A percentile compares a stretch with the other conserved stretches of the same genome.
Conservation (phyloP, 495 filamentous ascomycete genomes). For the Neurospora sp. region DNA sequence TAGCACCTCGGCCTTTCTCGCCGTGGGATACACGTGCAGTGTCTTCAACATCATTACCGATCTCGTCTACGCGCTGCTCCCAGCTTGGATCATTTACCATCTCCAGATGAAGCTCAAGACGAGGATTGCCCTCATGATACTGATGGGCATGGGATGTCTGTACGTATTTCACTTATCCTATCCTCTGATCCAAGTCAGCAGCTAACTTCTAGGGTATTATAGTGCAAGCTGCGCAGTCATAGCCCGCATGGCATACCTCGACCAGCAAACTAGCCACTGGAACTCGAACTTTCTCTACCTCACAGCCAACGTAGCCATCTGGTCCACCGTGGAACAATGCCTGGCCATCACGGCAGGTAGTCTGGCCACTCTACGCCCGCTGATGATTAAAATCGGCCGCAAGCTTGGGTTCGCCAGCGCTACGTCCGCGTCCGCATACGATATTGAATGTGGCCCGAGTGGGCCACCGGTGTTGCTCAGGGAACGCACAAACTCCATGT, state of each 20-base stretch:
- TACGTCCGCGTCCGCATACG: background rate
- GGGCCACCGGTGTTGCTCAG: background rate
- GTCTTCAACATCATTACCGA: constrained; percentile 19
- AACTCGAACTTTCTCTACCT: constrained; percentile 16
- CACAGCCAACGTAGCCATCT: constrained; percentile 21
- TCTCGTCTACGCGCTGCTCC: constrained; percentile 23
- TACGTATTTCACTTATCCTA: background rate
- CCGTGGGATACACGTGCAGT: constrained; percentile 16
- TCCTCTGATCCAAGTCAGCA: background rate
- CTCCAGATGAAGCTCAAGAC: constrained; percentile 15
- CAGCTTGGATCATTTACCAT: constrained; percentile 19
- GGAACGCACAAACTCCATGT: background rate
- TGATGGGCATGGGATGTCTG: constrained; percentile 15
- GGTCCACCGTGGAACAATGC: constrained; percentile 21
- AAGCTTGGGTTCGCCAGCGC: background rate
- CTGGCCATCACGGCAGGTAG: constrained; percentile 24
- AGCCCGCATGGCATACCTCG: constrained; percentile 16
- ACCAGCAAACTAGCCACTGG: background rate
- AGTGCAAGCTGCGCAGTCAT: constrained; percentile 22
- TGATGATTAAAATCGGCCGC: constrained; percentile 4
- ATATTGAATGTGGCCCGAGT: background rate
- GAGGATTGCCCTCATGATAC: constrained; percentile 10
- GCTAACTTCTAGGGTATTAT: background rate
- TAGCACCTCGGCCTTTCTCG: constrained; percentile 7
- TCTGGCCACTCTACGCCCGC: constrained; percentile 20